Base-by-base conservation (phyloP, 2,329 filamentous ascomycete species). In the Knufia petricola region DNA sequence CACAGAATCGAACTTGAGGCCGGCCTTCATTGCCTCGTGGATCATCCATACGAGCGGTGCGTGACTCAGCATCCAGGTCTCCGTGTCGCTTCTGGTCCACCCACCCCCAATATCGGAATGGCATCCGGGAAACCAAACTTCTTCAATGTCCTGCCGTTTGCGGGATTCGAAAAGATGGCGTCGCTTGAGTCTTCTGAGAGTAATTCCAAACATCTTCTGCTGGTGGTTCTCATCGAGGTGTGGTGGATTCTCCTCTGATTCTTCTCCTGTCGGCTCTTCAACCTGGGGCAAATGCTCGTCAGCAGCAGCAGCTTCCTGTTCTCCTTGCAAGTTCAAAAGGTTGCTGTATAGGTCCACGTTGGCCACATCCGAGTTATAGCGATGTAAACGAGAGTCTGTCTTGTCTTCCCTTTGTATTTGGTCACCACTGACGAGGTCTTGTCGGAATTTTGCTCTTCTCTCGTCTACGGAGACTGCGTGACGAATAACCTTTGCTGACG, bases 41-140 rank as follows among this genome's bases (percentile, higher is more conserved):
- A 86, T 76, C 75, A 87, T 86, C 76, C 82, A 86, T 0, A 81
- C 75, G 1, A 86, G 69, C 0, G 82, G 81, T 1, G 81, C 73
- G 56, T 86, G 82, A 54, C 80, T 84, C 20, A 84, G 70, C 6
- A 81, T 74, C 55, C 68, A 69, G 23, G 64, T 56, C 60, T 85
- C 84, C 20, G 70, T 73, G 1, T 70, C 69, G 0, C 69, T 34
- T 28, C 48, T 54, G 3, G 26, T 39, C 55, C 55, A 58, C 3
- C 85, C 85, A 8, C 85, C 85, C 1, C 85, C 85, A 24, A 89
- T 79, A 53, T 90, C 85, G 1, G 79, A 85, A 54, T 94, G 86
- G 9, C 82, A 81, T 7, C 86, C 86, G 0, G 85, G 74, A 58
- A 92, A 92, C 69, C 69, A 71, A 7, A 90, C 76, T 59, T 92